Evolutionary conservation across 75 land plant genomes (phyloP), one percentile per base, ranked within the genome.

Genomic region (Picea sitchensis): DNA sequence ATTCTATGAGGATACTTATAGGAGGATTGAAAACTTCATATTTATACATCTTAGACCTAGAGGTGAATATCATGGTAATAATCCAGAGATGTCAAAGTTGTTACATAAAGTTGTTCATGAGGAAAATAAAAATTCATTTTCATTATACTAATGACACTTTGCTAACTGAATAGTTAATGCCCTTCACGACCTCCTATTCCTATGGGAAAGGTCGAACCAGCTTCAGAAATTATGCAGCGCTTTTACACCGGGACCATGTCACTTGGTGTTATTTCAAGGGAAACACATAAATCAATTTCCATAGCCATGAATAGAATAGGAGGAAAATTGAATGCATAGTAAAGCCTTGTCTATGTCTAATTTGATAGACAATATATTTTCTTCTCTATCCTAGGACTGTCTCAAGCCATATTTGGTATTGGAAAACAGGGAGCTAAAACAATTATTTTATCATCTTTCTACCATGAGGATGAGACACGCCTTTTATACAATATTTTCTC

Each of bases 211-310:
- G 98, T 98, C 21, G 99, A 98, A 84, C 76, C 94, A 78, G 95
- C 94, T 58, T 69, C 89, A 65, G 82, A 85, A 38, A 93, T 98
- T 63, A 92, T 95, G 76, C 79, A 95, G 77, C 88, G 99, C 11
- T 98, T 98, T 61, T 93, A 96, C 73, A 98, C 99, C 61, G 98
- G 96, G 62, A 98, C 96, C 60, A 98, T 98, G 99, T 95, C 98
- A 14, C 90, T 95, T 20, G 99, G 99, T 75, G 98, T 98, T 14
- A 98, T 98, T 65, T 98, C 98, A 13, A 87, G 98, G 62, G 99
- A 98, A 87, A 95, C 99, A 61, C 99, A 98, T 83, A 96, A 95
- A 84, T 96, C 94, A 9, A 95, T 98, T 88, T 98, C 99, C 18
- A 91, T 95, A 67, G 98, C 98, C 58, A 98, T 98, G 99, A 98